These are phyloP conservation scores for Trichomonascaceae sp. DNA, from an alignment of 1,139 yeast species.

Conservation along the genomic window DNA sequence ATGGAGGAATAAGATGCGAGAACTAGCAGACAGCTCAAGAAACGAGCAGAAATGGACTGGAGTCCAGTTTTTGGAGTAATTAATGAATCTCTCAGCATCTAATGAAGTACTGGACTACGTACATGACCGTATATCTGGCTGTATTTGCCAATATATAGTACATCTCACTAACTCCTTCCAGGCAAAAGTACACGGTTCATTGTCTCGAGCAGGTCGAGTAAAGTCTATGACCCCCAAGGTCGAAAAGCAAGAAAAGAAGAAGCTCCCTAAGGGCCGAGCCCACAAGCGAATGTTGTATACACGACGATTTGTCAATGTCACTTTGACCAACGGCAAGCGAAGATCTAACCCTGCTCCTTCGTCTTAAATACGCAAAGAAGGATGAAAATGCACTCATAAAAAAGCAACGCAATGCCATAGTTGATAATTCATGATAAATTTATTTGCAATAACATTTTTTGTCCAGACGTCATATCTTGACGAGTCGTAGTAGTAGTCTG, in stretches of 20 bases:
- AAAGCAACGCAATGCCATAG: neutral
- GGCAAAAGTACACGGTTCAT: constrained; percentile 99
- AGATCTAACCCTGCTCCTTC: constrained; percentile 92
- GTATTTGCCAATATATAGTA: too few species aligned
- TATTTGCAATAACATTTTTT: neutral
- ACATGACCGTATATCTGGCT: neutral
- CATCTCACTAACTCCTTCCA: constrained; percentile 20
- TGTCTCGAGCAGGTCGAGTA: constrained; percentile 99
- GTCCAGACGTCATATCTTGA: neutral
- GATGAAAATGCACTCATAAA: neutral
- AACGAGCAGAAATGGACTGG: neutral
- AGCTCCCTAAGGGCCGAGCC: constrained; percentile 83
- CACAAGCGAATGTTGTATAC: constrained; percentile 98
- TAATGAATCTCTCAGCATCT: neutral
- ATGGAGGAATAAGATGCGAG: neutral
- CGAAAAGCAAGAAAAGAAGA: constrained; percentile 83
- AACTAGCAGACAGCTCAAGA: neutral
- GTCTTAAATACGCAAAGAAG: constrained; percentile 25
- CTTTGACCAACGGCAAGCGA: constrained; percentile 98
- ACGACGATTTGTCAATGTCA: constrained; percentile 97
- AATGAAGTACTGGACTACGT: neutral
- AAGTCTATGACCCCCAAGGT: constrained; percentile 97
- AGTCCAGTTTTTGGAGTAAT: neutral
- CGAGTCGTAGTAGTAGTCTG: too few species aligned
- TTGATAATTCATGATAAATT: neutral